Evolutionary conservation across 169 alveolate genomes (phyloP).

Genomic region (Eimeria falciformis): DNA sequence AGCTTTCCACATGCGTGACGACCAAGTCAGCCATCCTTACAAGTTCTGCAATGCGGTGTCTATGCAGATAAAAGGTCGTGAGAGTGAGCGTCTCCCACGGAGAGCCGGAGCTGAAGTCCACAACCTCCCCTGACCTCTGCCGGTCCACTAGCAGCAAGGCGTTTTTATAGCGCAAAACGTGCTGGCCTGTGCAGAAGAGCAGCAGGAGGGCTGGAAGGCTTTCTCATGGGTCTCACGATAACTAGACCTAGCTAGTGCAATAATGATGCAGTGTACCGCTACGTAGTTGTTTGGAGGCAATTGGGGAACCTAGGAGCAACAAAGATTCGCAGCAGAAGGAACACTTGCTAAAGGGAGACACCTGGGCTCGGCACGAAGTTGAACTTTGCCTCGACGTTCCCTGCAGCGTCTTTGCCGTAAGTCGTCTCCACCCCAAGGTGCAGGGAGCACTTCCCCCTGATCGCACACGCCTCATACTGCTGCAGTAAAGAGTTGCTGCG

Average conservation of each 20-base stretch:
- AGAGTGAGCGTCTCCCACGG: constrained; percentile 82
- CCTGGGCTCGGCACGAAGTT: constrained; percentile 79
- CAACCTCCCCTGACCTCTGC: constrained; percentile 67
- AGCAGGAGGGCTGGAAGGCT: no score
- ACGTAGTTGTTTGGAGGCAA: no score
- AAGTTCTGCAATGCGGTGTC: constrained; percentile 31
- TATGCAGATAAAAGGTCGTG: constrained; percentile 64
- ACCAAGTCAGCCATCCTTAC: constrained; percentile 12
- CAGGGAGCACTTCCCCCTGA: constrained; percentile 62
- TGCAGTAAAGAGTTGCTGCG: not conserved
- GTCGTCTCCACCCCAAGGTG: constrained; percentile 79
- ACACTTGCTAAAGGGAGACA: not conserved
- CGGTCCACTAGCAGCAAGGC: constrained; percentile 67
- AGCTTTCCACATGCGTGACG: not conserved
- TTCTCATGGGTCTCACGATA: no score
- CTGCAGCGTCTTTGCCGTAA: constrained; percentile 73
- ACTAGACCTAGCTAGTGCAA: no score
- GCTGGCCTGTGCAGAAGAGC: constrained; percentile 67
- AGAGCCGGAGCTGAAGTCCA: constrained; percentile 79
- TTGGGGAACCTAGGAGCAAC: no score
- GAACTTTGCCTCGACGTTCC: constrained; percentile 70
- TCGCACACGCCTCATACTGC: not conserved
- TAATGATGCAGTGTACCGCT: no score
- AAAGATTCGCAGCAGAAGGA: no score
- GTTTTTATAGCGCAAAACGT: constrained; percentile 66